phyloP scores from a whole-genome alignment of 2,329 filamentous ascomycete species.

The Aspergillus felis region DNA sequence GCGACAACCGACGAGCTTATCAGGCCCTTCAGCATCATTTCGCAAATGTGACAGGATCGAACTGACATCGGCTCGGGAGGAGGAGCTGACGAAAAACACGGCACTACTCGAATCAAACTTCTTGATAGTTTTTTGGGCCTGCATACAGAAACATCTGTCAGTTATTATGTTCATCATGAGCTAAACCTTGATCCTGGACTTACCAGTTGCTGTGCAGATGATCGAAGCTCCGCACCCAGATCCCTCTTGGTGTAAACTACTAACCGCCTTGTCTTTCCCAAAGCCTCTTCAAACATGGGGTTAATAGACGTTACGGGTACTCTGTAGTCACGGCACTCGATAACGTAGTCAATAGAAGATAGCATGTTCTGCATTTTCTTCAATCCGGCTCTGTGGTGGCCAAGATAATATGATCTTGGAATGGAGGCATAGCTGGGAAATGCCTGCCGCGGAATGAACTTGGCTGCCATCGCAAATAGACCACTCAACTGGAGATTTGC shows the following conservation, averaged over 20 bases:
- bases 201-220: conserved; percentile 40
- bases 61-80: conserved; percentile 26
- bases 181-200: conserved; percentile 11
- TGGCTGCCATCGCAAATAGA: conserved; percentile 21
- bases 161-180: not conserved
- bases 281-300: conserved; percentile 74
- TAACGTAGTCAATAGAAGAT: conserved; percentile 75
- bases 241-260: conserved; percentile 91
- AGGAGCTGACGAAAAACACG: conserved; percentile 35
- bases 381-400: conserved; percentile 82
- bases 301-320: conserved; percentile 87
- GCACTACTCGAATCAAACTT: conserved; percentile 31
- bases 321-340: conserved; percentile 93
- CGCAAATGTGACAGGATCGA: conserved; percentile 32
- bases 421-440: conserved; percentile 74
- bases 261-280: conserved; percentile 69
- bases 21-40: conserved; percentile 27
- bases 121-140: conserved; percentile 32
- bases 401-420: conserved; percentile 87
- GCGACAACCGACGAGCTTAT: conserved; percentile 70
- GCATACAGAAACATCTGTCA: conserved; percentile 2
- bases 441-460: conserved; percentile 67
- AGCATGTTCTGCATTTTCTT: conserved; percentile 78
- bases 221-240: conserved; percentile 52
- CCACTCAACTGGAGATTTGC: not conserved